phyloP scores from a whole-genome alignment of 495 filamentous ascomycete species.

The Tuber umbilicatum region DNA sequence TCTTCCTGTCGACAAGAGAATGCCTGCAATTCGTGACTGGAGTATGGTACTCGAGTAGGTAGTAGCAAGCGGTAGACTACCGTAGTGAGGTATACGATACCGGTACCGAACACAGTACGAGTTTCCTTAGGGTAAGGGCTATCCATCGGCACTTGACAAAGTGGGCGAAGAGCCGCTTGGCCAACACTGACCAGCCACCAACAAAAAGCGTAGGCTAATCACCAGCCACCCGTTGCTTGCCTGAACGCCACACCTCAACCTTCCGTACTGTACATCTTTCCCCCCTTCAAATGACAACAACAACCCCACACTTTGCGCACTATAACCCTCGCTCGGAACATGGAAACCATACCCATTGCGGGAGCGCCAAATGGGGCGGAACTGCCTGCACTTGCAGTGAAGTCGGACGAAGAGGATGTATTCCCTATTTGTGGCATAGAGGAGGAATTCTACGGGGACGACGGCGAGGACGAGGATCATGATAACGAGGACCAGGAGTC shows the following conservation, averaged over 20 bases:
- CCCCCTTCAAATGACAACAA: background rate
- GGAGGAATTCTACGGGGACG: constrained; percentile 2
- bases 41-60: too few species aligned
- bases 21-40: background rate
- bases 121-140: background rate
- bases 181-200: background rate
- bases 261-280: background rate
- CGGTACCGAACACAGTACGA: background rate
- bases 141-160: background rate
- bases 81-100: too few species aligned
- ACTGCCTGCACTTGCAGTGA: background rate
- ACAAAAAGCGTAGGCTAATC: background rate
- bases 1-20: background rate
- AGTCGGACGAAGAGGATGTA: background rate
- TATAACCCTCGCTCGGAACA: background rate
- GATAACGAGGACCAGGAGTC: constrained; percentile 51
- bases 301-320: background rate
- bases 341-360: background rate
- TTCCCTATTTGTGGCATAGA: background rate
- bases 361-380: background rate
- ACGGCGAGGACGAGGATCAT: constrained; percentile 12
- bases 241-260: background rate
- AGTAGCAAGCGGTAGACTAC: background rate
- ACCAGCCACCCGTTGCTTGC: background rate
- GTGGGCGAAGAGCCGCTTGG: background rate